These are phyloP conservation scores for Luzula sylvatica DNA, from an alignment of 176 grass and related monocot genomes.

Conservation along the genomic window DNA sequence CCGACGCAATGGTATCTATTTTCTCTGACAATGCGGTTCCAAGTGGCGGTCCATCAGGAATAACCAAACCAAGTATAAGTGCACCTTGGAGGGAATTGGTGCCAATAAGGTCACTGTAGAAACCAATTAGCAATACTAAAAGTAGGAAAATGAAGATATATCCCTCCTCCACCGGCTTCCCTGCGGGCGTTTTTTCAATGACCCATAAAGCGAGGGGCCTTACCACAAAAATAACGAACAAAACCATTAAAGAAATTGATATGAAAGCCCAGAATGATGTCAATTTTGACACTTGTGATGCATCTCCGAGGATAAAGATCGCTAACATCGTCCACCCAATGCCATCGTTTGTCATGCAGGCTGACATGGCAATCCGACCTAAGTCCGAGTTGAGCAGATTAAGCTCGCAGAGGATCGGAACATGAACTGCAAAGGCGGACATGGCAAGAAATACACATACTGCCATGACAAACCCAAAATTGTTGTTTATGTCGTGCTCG, in stretches of 20 bases:
- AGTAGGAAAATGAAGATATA: slow-evolving; percentile 75
- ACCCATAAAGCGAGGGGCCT: slow-evolving; percentile 54
- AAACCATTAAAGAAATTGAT: slow-evolving; percentile 33
- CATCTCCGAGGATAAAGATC: slow-evolving; percentile 39
- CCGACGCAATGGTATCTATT: slow-evolving; percentile 52
- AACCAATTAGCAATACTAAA: slow-evolving; percentile 52
- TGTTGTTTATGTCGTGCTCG: slow-evolving; percentile 19
- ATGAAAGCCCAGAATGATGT: slow-evolving; percentile 44
- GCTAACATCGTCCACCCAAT: slow-evolving; percentile 66
- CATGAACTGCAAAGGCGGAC: slow-evolving; percentile 61
- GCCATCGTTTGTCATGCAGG: slow-evolving; percentile 59
- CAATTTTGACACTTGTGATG: slow-evolving; percentile 31
- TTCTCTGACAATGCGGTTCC: slow-evolving; percentile 64
- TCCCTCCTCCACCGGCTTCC: slow-evolving; percentile 55
- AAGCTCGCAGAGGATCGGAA: slow-evolving; percentile 74
- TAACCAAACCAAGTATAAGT: slow-evolving; percentile 69
- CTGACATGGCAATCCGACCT: slow-evolving; percentile 71
- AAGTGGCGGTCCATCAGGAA: slow-evolving; percentile 75
- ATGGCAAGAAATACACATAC: slow-evolving; percentile 43
- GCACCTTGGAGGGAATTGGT: slow-evolving; percentile 62
- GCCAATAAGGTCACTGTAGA: slow-evolving; percentile 67
- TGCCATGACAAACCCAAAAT: slow-evolving; percentile 31
- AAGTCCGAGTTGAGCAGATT: slow-evolving; percentile 84
- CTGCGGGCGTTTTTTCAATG: slow-evolving; percentile 61
- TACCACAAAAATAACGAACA: slow-evolving; percentile 42